A percentile compares a stretch with the other conserved stretches of the same genome.
Conservation (phyloP, 495 filamentous ascomycete genomes). For the Polyplosphaeria fusca region DNA sequence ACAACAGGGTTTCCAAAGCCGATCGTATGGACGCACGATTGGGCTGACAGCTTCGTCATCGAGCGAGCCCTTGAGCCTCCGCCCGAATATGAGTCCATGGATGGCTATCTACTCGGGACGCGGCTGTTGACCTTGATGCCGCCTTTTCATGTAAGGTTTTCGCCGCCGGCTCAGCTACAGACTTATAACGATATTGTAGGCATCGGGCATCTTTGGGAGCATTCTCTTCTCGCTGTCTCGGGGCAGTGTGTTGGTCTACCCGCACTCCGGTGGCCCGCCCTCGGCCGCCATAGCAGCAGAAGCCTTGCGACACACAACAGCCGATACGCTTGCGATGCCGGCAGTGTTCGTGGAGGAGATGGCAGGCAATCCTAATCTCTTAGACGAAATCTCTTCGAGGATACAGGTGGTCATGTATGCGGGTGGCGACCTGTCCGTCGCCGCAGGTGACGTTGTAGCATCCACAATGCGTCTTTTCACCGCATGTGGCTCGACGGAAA, state of each 20-base stretch:
- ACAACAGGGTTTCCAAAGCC: slow-evolving; percentile 38
- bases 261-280: neutral
- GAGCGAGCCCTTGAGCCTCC: neutral
- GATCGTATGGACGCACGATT: slow-evolving; percentile 17
- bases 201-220: neutral
- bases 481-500: neutral
- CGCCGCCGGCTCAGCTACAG: neutral
- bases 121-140: neutral
- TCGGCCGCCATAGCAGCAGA: neutral
- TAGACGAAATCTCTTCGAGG: neutral
- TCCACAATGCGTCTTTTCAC: slow-evolving; percentile 2
- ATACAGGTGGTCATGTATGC: neutral
- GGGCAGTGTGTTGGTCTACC: slow-evolving; percentile 2
- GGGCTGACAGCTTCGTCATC: slow-evolving; percentile 4
- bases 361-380: neutral
- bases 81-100: neutral
- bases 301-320: neutral
- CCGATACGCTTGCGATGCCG: neutral
- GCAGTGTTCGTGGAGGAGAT: neutral
- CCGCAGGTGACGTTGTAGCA: neutral
- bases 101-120: neutral
- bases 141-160: neutral
- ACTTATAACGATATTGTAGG: neutral
- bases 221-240: neutral
- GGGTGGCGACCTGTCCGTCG: neutral